phyloP scores from a whole-genome alignment of 441 rosid species.

The Pelargonium fulgidum region DNA sequence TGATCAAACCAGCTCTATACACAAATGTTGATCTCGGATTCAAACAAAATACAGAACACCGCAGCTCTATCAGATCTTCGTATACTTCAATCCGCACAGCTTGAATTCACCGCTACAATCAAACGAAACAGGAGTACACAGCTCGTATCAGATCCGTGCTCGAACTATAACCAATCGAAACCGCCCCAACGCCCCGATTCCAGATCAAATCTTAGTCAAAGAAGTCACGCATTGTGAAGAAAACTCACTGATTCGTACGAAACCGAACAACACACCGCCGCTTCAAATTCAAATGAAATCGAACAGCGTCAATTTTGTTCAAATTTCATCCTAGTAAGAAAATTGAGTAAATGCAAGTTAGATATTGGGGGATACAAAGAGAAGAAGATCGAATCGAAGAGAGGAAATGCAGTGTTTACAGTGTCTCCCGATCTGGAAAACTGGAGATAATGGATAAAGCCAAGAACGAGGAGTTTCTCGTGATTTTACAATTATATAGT shows the following conservation, averaged over 20 bases:
- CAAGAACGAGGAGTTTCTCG: constrained; percentile 4
- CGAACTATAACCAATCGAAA: not conserved
- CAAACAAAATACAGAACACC: not conserved
- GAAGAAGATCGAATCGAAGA: constrained; percentile 8
- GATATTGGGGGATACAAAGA: not conserved
- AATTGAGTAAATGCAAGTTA: constrained; percentile 14
- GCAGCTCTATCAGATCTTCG: not conserved
- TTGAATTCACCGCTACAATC: not conserved
- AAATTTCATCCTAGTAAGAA: not conserved
- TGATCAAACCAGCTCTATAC: too few species aligned
- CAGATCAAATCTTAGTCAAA: too few species aligned
- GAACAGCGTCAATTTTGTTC: not conserved
- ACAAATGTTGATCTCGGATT: not conserved
- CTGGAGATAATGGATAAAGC: constrained; percentile 7
- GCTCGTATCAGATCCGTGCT: not conserved
- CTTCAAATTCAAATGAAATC: constrained; percentile 3
- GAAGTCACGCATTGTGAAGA: not conserved
- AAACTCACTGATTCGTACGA: not conserved
- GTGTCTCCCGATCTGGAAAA: constrained; percentile 12
- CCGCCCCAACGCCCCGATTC: too few species aligned
- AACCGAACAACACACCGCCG: not conserved
- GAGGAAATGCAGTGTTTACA: constrained; percentile 9
- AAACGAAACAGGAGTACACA: not conserved
- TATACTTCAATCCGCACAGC: not conserved
- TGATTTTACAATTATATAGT: not conserved